Base-by-base conservation (phyloP, 495 filamentous ascomycete genomes). In the Penicillium salamii region DNA sequence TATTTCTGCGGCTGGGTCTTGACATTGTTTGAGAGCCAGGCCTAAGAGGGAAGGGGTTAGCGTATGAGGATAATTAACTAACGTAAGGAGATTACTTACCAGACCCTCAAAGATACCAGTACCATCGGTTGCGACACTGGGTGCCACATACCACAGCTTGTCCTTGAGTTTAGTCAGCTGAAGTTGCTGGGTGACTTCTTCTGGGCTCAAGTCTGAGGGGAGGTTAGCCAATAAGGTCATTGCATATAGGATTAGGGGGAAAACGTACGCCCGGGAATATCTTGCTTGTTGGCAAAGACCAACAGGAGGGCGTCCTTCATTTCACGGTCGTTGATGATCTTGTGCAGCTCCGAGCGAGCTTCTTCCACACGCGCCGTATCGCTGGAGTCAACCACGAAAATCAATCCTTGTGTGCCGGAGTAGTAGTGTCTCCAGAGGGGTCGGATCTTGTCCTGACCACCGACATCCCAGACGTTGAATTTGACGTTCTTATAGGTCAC, bases 401-500 rank as follows among this genome's bases (percentile, higher is more conserved):
- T 95, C 43, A 98, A 79, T 33, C 90, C 93, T 79, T 98, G 93
- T 43, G 93, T 97, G 44, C 91, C 92, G 58, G 89, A 95, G 64
- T 96, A 97, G 78, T 98, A 98, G 74, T 98, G 93, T 72, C 93
- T 84, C 93, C 93, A 98, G 37, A 98, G 73, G 38, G 93, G 93
- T 42, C 93, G 81, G 58, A 98, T 98, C 83, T 97, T 97, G 82
- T 98, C 93, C 78, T 98, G 93, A 58, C 93, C 93, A 68, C 93
- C 93, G 26, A 98, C 93, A 77, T 98, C 93, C 93, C 93, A 98
- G 48, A 98, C 91, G 60, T 96, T 97, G 79, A 98, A 98, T 69
- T 97, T 96, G 67, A 96, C 90, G 65, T 98, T 98, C 78, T 96
- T 96, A 75, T 96, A 95, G 42, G 90, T 95, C 49, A 98, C 90